Base-by-base conservation (phyloP, 2,329 filamentous ascomycete species). In the Coniosporium tulheliwenetii region DNA sequence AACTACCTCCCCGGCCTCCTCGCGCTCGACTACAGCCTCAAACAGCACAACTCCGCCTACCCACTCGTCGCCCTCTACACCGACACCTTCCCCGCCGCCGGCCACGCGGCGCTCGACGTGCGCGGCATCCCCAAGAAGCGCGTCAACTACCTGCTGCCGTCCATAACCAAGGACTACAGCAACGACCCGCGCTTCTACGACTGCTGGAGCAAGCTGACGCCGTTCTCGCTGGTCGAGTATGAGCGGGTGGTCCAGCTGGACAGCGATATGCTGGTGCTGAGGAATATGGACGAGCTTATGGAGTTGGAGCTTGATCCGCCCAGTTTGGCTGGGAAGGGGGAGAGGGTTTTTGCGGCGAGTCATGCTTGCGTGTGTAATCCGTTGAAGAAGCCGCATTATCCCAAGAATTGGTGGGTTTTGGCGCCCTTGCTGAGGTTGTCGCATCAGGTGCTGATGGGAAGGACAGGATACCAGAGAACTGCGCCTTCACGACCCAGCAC, bases 261-360 rank as follows among this genome's bases (percentile, higher is more conserved):
- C 62, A 81, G 79, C 53, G 86, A 94, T 63, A 93, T 93, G 85
- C 64, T 93, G 39, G 77, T 85, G 7, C 61, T 79, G 48, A 70
- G 70, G 52, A 93, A 93, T 61, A 93, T 94, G 83, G 86, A 93
- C 57, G 85, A 93, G 64, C 66, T 93, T 49, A 93, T 93, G 84
- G 76, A 84, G n/a, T 51, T 93, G 39, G 65, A 74, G 45, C 72
- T 93, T 37, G 83, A 89, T 58, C 54, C 64, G 14, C 65, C 73
- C 0, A 63, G 62, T 35, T 44, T 67, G 43, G 64, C 51, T 1
- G 76, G 70, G 9, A 64, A 62, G 13, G 75, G 80, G 15, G 56
- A 69, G 36, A 69, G 73, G 36, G 81, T 93, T 30, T 89, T 93
- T 59, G 85, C 84, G 1, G 84, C 85, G 4, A 77, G 77, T 47